phyloP scores from a whole-genome alignment of 768 basidiomycete species.

The Trametopsis cervina region DNA sequence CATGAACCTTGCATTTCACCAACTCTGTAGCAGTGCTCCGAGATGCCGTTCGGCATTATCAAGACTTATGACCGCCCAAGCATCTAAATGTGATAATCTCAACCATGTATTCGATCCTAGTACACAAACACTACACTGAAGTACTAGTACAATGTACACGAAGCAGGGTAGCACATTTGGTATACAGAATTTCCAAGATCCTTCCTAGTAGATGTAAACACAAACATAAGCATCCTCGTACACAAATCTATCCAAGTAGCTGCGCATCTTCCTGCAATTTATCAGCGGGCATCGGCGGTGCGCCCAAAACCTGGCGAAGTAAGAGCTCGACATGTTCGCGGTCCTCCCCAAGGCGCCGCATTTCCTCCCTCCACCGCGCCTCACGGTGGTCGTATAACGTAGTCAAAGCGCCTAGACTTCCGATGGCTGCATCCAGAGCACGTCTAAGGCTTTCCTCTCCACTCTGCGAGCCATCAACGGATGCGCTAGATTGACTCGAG shows the following conservation, averaged over 20 bases:
- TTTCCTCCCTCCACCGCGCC: slow-evolving; percentile 55
- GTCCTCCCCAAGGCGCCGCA: slow-evolving; percentile 57
- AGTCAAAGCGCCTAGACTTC: slow-evolving; percentile 56
- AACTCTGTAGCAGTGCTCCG: too few relatives aligned
- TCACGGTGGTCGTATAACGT: slow-evolving; percentile 65
- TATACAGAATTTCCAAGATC: too few relatives aligned
- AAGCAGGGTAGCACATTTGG: too few relatives aligned
- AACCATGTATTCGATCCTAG: too few relatives aligned
- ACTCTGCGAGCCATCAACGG: slow-evolving; percentile 50
- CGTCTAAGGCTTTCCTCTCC: slow-evolving; percentile 62
- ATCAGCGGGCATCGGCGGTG: neutral
- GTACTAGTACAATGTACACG: too few relatives aligned
- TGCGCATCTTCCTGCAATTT: slow-evolving; percentile 12
- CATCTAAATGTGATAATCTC: too few relatives aligned
- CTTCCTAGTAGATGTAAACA: too few relatives aligned
- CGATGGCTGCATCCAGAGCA: slow-evolving; percentile 60
- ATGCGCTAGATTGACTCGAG: slow-evolving; percentile 26
- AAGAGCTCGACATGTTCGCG: slow-evolving; percentile 60
- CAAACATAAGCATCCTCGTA: too few relatives aligned
- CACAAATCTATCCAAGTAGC: slow-evolving; percentile 3
- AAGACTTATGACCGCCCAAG: too few relatives aligned
- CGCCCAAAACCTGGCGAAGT: slow-evolving; percentile 53
- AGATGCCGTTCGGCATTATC: too few relatives aligned
- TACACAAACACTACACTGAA: too few relatives aligned
- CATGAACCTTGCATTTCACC: too few relatives aligned